phyloP scores from a whole-genome alignment of 176 grass and related monocot genomes.

The Oryza officinalis region DNA sequence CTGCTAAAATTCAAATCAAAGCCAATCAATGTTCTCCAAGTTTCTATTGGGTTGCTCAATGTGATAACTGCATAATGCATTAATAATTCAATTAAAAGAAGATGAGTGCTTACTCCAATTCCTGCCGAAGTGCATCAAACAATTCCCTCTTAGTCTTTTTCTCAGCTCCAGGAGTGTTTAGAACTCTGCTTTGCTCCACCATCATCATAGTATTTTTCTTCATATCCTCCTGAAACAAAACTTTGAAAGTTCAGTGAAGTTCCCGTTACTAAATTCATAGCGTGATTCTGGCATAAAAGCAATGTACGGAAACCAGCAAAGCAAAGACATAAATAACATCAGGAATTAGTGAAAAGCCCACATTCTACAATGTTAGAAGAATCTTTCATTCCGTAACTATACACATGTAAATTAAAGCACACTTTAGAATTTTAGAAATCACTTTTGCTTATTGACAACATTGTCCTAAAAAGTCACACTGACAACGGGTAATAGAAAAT shows the following conservation, averaged over 20 bases:
- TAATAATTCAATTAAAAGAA: not conserved
- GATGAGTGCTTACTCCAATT: slow-evolving; percentile 74
- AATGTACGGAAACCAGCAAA: not conserved
- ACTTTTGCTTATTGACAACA: not conserved
- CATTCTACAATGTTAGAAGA: not conserved
- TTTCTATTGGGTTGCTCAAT: slow-evolving; percentile 14
- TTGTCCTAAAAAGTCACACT: not conserved
- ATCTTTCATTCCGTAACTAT: not conserved
- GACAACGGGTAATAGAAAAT: not conserved
- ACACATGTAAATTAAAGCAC: not conserved
- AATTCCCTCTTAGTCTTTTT: slow-evolving; percentile 92
- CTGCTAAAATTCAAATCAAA: not conserved
- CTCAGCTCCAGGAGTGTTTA: slow-evolving; percentile 92
- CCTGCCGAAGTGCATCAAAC: slow-evolving; percentile 84
- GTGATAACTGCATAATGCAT: not conserved
- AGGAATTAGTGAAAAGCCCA: not conserved
- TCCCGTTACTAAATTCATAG: not conserved
- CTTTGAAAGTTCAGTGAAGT: not conserved
- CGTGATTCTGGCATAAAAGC: not conserved
- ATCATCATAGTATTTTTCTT: slow-evolving; percentile 98
- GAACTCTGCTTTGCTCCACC: slow-evolving; percentile 95
- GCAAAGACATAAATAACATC: slow-evolving; percentile 1
- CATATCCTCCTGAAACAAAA: slow-evolving; percentile 80
- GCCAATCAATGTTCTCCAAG: not conserved
- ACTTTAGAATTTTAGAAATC: not conserved